These are phyloP conservation scores for Betula pendula DNA, from an alignment of 306 rosid genomes.

Conservation along the genomic window DNA sequence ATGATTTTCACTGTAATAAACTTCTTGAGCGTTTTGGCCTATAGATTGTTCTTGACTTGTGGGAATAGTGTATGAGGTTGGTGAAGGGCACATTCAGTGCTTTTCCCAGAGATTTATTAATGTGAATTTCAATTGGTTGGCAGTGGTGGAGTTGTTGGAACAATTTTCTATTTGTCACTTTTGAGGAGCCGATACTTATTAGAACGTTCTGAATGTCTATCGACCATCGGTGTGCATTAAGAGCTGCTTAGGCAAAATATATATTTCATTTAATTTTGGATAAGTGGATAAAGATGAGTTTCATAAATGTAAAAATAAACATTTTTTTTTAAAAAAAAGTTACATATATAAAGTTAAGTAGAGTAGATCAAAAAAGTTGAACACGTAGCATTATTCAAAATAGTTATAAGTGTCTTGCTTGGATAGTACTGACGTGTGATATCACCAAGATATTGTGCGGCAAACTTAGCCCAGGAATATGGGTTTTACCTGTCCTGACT, in stretches of 20 bases:
- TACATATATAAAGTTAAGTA: no score
- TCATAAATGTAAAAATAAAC: no score
- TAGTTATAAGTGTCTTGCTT: background rate
- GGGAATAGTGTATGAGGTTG: background rate
- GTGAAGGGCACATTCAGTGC: background rate
- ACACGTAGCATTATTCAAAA: no score
- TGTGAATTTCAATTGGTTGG: constrained; percentile 1
- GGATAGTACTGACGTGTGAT: background rate
- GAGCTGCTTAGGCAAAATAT: background rate
- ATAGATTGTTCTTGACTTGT: background rate
- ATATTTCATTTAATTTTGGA: no score
- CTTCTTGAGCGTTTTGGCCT: background rate
- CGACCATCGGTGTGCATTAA: no score
- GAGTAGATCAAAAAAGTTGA: no score
- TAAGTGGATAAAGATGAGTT: no score
- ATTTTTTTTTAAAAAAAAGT: no score
- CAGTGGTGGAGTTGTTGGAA: background rate
- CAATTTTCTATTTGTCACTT: background rate
- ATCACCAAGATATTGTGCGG: background rate
- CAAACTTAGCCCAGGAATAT: background rate
- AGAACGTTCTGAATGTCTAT: no score
- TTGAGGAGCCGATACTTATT: no score
- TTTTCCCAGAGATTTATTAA: constrained; percentile 4
- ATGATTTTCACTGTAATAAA: constrained; percentile 22
- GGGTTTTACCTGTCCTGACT: background rate